phyloP scores from a whole-genome alignment of 305 asterid species.

The Fraxinus sp. region DNA sequence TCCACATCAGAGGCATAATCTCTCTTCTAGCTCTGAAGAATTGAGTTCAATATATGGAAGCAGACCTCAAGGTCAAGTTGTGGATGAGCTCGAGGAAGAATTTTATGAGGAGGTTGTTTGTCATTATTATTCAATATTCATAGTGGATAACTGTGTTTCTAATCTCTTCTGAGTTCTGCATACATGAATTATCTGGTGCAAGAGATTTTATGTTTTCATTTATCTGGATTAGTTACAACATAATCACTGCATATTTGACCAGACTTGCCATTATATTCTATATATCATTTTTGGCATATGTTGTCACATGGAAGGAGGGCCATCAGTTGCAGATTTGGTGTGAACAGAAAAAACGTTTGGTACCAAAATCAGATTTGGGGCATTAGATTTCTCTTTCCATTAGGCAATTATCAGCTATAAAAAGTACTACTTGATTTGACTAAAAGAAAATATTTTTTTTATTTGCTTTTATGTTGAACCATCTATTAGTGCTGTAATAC shows the following conservation, averaged over 20 bases:
- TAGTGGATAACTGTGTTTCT: constrained; percentile 21
- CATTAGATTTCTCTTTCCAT: not conserved
- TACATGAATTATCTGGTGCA: constrained; percentile 9
- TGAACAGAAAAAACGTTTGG: not conserved
- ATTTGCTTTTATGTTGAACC: not conserved
- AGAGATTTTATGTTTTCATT: constrained; percentile 20
- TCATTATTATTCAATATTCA: constrained; percentile 19
- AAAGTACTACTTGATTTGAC: constrained; percentile 3
- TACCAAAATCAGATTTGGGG: not conserved
- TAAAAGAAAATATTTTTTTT: not conserved
- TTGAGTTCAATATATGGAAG: constrained; percentile 82
- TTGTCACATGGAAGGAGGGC: constrained; percentile 19
- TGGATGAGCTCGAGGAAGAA: constrained; percentile 84
- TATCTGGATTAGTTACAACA: constrained; percentile 12
- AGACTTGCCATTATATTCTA: constrained; percentile 8
- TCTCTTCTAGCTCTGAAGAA: constrained; percentile 82
- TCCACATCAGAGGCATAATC: constrained; percentile 80
- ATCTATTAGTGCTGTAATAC: not conserved
- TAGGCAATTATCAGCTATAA: not conserved
- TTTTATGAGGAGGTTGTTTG: constrained; percentile 79
- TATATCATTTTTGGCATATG: constrained; percentile 3
- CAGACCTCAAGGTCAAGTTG: constrained; percentile 50
- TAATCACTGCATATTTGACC: constrained; percentile 18
- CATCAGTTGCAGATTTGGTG: constrained; percentile 12
- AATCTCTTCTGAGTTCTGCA: constrained; percentile 24